Conservation (phyloP, 2,329 filamentous ascomycete genomes). For the Aspergillus ochraceus region DNA sequence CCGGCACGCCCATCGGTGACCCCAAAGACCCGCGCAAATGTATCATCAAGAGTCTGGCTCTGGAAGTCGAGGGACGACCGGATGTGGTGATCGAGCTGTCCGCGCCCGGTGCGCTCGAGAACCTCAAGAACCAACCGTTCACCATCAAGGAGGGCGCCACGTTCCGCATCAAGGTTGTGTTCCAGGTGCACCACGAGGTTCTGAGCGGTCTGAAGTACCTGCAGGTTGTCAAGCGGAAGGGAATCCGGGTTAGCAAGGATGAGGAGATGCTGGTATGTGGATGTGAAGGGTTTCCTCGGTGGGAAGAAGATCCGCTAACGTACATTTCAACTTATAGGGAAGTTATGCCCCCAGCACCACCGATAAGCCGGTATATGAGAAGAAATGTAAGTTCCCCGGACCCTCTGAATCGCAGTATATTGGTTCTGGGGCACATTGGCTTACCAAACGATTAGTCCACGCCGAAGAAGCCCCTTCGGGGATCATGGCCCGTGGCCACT, state of each 20-base stretch:
- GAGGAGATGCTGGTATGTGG: conserved; percentile 91
- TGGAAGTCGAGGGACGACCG: conserved; percentile 77
- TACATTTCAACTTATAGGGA: conserved; percentile 55
- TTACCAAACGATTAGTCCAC: conserved; percentile 61
- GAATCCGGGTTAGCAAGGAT: conserved; percentile 83
- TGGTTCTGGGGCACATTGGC: neutral
- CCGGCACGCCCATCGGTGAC: conserved; percentile 70
- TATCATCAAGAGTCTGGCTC: conserved; percentile 87
- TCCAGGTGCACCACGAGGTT: conserved; percentile 96
- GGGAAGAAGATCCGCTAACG: neutral
- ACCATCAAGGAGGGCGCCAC: conserved; percentile 93
- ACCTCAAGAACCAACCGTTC: conserved; percentile 89
- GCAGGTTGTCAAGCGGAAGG: conserved; percentile 88
- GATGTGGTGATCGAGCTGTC: conserved; percentile 90
- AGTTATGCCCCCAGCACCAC: conserved; percentile 93
- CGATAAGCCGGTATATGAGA: conserved; percentile 79
- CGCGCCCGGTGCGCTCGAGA: conserved; percentile 67
- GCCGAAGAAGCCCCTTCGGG: conserved; percentile 89
- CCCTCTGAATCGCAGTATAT: neutral
- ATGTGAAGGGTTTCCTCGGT: too few relatives aligned
- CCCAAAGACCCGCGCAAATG: conserved; percentile 83
- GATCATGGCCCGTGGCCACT: conserved; percentile 86
- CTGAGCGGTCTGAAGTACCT: conserved; percentile 94
- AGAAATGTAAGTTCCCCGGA: conserved; percentile 70
- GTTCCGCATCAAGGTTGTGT: conserved; percentile 92